Base-by-base conservation (phyloP, 495 filamentous ascomycete species). In the Achaetomiella virescens region DNA sequence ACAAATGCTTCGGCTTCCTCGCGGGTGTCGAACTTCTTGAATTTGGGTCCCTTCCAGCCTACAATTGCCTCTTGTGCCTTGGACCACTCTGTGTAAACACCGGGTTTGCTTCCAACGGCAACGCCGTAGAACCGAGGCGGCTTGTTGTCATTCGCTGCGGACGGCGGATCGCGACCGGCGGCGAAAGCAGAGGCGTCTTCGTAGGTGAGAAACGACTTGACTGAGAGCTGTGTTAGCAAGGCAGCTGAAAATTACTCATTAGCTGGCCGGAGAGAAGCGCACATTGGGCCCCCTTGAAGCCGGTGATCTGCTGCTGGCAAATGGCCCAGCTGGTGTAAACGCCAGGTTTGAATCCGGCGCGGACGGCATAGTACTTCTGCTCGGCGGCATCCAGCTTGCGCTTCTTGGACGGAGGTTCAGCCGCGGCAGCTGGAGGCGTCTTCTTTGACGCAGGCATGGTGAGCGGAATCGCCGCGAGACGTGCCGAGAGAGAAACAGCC, bases 21-120 rank as follows among this genome's bases (percentile, higher is more conserved):
- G 9, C 82, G 77, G 0, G 86, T 96, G 18, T 78, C 62, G 55
- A 97, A 98, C 49, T 81, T 86, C 70, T 87, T 87, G 65, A 87
- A 89, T 60, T 90, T 90, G 17, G 90, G 89, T 15, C 82, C 82
- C 55, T 84, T 84, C 66, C 82, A 86, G 6, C 89, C 90, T 6
- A 74, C 81, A 31, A 96, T 90, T 53, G 93, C 87, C 52, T 84
- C 75, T 58, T 88, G 80, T 3, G 87, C 90, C 22, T 78, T 78
- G n/a, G 77, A 66, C 91, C 91, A 98, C 52, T 91, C 84, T 6
- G 85, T 87, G 70, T 96, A 98, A 2, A 98, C 85, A 5, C 93
- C 92, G 0, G 91, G 88, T n/a, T 78, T 73, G 54, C 82, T 79
- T 41, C 93, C 93, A 54, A 81, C 78, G 40, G 85, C 89, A n/a